Percentiles rank a stretch among this genome's conserved stretches.
Conservation (phyloP, 257 asterid species). For the Eustoma russellianum region DNA sequence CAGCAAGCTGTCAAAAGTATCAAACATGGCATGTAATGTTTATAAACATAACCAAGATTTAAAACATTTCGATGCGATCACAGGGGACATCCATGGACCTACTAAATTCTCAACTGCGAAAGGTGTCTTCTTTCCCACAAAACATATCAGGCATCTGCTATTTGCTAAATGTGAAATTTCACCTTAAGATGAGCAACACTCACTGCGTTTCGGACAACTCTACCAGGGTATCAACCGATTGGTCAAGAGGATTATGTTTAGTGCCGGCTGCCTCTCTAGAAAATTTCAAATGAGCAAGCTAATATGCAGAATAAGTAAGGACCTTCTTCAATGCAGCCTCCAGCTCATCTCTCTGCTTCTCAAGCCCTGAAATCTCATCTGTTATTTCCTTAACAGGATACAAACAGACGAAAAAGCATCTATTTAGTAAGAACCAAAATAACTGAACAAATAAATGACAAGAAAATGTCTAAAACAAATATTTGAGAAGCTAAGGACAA, state of each 20-base stretch:
- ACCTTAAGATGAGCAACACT: not conserved
- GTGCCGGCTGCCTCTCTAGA: not conserved
- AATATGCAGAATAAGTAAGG: constrained; percentile 12
- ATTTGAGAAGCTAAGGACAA: no score
- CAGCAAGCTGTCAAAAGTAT: not conserved
- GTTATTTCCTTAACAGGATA: constrained; percentile 55
- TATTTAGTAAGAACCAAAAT: not conserved
- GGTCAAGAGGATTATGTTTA: no score
- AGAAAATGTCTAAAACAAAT: no score
- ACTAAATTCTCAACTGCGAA: no score
- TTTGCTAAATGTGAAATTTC: not conserved
- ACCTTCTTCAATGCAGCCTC: constrained; percentile 95
- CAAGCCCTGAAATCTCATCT: constrained; percentile 71
- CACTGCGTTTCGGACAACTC: no score
- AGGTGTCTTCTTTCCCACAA: not conserved
- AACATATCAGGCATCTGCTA: not conserved
- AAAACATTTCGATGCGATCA: no score
- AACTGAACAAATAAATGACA: constrained; percentile 3
- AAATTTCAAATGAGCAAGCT: not conserved
- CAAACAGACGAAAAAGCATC: not conserved
- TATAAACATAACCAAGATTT: no score
- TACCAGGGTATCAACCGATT: no score
- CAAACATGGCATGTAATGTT: not conserved
- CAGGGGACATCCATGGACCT: no score
- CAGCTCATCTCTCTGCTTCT: constrained; percentile 74